Conservation (phyloP, 768 basidiomycete genomes). For the Cystofilobasidium ferigula region DNA sequence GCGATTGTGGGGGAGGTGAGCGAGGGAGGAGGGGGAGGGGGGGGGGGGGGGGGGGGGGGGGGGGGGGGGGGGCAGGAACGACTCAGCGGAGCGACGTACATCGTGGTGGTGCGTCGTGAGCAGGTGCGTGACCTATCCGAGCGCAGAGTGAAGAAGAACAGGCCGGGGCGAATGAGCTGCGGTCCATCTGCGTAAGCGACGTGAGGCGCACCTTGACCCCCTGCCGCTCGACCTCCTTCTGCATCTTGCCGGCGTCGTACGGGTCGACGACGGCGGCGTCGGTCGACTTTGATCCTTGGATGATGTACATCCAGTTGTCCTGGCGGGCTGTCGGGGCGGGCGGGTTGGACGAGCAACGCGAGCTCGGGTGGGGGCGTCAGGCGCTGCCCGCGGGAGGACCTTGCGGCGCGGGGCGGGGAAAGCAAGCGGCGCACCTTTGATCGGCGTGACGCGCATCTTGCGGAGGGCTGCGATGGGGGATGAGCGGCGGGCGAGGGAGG, state of each 20-base stretch:
- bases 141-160: neutral
- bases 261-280: slow-evolving; percentile 21
- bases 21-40: too few relatives aligned
- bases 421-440: neutral
- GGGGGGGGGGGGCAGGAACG: too few relatives aligned
- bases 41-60: too few relatives aligned
- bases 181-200: neutral
- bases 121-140: slow-evolving; percentile 17
- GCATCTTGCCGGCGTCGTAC: slow-evolving; percentile 16
- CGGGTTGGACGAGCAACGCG: neutral
- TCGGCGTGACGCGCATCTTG: neutral
- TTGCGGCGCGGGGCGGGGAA: too few relatives aligned
- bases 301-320: slow-evolving; percentile 27
- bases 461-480: neutral
- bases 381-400: too few relatives aligned
- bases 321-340: neutral
- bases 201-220: slow-evolving; percentile 16
- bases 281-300: neutral
- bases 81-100: slow-evolving; percentile 3
- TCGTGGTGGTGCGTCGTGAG: slow-evolving; percentile 26
- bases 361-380: neutral
- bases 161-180: neutral
- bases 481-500: neutral
- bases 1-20: too few relatives aligned
- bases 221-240: slow-evolving; percentile 8